Conservation (phyloP, 306 rosid genomes). For the Rubus idaeus region DNA sequence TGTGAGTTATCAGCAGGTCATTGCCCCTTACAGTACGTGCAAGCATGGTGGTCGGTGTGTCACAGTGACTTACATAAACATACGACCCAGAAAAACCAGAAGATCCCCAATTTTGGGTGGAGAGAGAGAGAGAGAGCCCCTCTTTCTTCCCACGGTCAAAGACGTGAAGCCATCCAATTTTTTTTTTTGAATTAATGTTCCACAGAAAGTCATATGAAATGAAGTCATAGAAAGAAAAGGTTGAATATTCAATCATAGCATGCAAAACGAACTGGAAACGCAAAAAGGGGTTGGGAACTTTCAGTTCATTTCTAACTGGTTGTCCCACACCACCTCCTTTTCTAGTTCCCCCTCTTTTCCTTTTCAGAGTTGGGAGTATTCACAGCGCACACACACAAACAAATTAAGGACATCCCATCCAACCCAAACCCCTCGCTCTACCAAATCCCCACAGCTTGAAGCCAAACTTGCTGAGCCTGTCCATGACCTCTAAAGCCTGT, state of each 20-base stretch:
- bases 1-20: slow-evolving; percentile 23
- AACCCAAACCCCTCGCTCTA: slow-evolving; percentile 13
- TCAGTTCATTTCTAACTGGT: slow-evolving; percentile 65
- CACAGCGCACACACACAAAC: neutral
- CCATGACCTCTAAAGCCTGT: slow-evolving; percentile 75
- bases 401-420: slow-evolving; percentile 15
- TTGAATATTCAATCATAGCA: slow-evolving; percentile 18
- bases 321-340: slow-evolving; percentile 38
- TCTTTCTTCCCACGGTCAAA: slow-evolving; percentile 1
- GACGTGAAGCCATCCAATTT: neutral
- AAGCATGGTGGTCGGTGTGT: slow-evolving; percentile 35
- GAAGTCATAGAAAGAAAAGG: neutral
- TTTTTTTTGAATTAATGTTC: neutral
- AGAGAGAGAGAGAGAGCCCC: neutral
- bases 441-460: slow-evolving; percentile 39
- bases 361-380: slow-evolving; percentile 23
- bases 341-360: slow-evolving; percentile 26
- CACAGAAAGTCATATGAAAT: neutral
- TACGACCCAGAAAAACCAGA: slow-evolving; percentile 41
- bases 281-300: slow-evolving; percentile 44
- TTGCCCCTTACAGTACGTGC: slow-evolving; percentile 41
- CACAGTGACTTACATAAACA: slow-evolving; percentile 32
- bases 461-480: slow-evolving; percentile 84
- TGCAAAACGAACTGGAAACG: slow-evolving; percentile 52
- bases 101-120: slow-evolving; percentile 20